Evolutionary conservation across 208 protist species (phyloP), one percentile per base, ranked within the genome.

Genomic region (Leishmania braziliensis): DNA sequence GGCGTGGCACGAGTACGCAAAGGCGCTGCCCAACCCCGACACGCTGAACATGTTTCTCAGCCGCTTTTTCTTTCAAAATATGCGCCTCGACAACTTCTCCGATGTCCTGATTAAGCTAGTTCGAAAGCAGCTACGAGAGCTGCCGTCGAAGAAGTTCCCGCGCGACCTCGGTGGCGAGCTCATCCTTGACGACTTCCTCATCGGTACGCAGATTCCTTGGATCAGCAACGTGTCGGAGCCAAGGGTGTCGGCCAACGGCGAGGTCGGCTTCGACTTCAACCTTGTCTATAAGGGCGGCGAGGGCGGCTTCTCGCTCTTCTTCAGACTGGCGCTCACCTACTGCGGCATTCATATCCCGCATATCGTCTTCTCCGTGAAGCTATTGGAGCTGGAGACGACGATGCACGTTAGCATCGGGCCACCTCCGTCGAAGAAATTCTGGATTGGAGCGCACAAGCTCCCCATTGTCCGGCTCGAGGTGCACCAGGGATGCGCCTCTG

Each of bases 201-300:
- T 97, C 12, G 91, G 91, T 66, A 88, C 84, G 58, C 75, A 90
- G 33, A 89, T 96, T 20, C 95, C 95, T 26, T 94, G 84, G 75
- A 88, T 97, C 65, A 92, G 84, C 60, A 90, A 95, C 56, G 88
- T 95, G 8, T 94, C 91, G 9, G 74, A 89, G 51, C 91, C 92
- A 43, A 84, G 72, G 29, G 71, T 96, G 16, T 86, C 88, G 9
- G 87, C 88, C 12, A 91, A 91, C 71, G 95, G 95, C 5, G 92
- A 97, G 83, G 84, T 97, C 29, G 86, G 88, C 23, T 96, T 97
- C 77, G 92, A 96, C 78, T 92, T 97, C 74, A 93, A 96, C 65
- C 48, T 97, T 10, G 62, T 90, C 43, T 97, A 97, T 85, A 88
- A 91, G 26, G 95, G 92, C 23, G 93, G 85, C 9, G 90, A 89